Base-by-base conservation (phyloP, 176 grass and related monocot genomes). In the Poa pratensis region DNA sequence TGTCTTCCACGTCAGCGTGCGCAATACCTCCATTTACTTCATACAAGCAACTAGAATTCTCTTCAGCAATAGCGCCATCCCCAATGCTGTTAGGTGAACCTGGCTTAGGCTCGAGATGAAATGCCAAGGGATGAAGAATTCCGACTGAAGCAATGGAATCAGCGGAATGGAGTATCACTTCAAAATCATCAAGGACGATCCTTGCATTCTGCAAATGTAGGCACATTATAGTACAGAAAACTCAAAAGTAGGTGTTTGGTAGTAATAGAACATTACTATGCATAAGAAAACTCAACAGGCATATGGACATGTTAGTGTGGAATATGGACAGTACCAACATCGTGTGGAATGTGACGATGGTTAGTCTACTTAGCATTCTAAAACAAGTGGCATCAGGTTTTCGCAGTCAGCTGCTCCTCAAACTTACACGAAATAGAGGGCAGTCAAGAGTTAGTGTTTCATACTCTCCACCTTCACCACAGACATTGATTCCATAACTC, bases 401-500 rank as follows among this genome's bases (percentile, higher is more conserved):
- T 79, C 20, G 16, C 4, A 74, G 26, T 79, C 28, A 83, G 73
- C 48, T 83, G 73, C 48, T 83, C 26, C 64, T 86, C 24, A 28
- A 77, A 94, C 91, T 95, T 92, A 98, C 96, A 87, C 60, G 73
- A 87, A 98, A 98, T 16, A 98, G 83, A 87, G 96, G 96, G 92
- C 96, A 98, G 74, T 98, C 93, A 85, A 98, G 96, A 79, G 96
- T 98, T 81, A 98, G 73, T 60, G 96, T 95, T 92, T 98, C 96
- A 69, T 98, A 98, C 88, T 98, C 96, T 90, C 96, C 93, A 86
- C 93, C 96, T 95, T 98, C 93, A 67, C 96, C 91, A 71, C 93
- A 95, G 51, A 98, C 93, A 89, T 98, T 94, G 92, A 98, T 98
- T 83, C 93, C 96, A 93, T 85, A 98, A 92, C 80, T 87, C 90